Percentiles rank a stretch among this genome's conserved stretches.
Conservation (phyloP, 331 rosid genomes). For the Pyrus hybrid region DNA sequence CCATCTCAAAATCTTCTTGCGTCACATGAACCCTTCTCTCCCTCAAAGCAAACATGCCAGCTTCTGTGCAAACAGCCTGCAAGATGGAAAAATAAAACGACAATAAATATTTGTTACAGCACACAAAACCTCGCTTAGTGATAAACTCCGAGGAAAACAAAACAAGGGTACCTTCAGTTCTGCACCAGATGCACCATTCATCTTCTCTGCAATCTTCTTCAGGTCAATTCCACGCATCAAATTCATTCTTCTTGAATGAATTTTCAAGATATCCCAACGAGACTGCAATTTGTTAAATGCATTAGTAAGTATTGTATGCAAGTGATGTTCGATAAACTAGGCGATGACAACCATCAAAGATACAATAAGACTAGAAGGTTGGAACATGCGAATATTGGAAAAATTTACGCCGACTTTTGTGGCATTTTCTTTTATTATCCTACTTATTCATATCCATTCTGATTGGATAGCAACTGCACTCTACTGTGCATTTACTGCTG, state of each 20-base stretch:
- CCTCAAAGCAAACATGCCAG: conserved; percentile 97
- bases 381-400: background rate
- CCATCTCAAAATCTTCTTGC: conserved; percentile 98
- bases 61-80: conserved; percentile 99
- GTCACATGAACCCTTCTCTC: conserved; percentile 96
- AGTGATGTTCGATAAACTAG: background rate
- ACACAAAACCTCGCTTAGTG: background rate
- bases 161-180: conserved; percentile 71
- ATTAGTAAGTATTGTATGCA: background rate
- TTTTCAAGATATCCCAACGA: conserved; percentile 87
- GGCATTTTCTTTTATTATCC: background rate
- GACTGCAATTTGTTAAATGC: conserved; percentile 39
- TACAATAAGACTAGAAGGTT: background rate
- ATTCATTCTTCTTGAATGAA: conserved; percentile 98
- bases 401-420: background rate
- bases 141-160: background rate
- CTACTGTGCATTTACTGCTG: background rate
- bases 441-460: background rate
- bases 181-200: conserved; percentile 98
- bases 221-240: conserved; percentile 97
- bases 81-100: background rate
- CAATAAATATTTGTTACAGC: background rate
- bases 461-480: background rate
- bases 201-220: conserved; percentile 97
- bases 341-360: background rate